Evolutionary conservation across 768 basidiomycete species (phyloP), one percentile per base, ranked within the genome.

Genomic region (Epithele typhae): DNA sequence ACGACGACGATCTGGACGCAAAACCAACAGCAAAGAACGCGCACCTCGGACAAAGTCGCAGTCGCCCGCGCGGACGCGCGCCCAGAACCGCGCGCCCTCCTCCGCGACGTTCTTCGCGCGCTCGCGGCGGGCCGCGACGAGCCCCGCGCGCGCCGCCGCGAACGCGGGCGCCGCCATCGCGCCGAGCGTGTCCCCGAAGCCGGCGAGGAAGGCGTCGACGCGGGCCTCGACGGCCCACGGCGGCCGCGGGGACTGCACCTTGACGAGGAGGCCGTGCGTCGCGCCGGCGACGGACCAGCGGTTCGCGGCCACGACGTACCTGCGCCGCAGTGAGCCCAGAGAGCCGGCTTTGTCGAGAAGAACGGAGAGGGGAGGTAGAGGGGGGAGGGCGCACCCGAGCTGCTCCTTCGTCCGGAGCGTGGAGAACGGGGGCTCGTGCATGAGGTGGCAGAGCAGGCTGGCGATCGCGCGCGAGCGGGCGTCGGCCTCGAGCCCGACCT

Each of bases 321-420:
- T 61, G 17, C 2, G 17, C 3, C 4, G 1, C 21, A 19, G 3
- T 14, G 19, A 40, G 25, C 23, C 17, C 5, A 17, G 11, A 14
- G 34, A 14, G 37, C 38, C 25, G 18, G n/a, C 9, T 19, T 7
- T 6, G 8, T 7, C n/a, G 35, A 8, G 17, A 15, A 30, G 25
- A 5, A 19, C 14, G 18, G 39, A 38, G n/a, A 30, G 4, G 27
- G 24, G 34, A 25, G 19, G 7, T 14, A 23, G 24, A 43, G 4
- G 24, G 14, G 23, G 19, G 36, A 14, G n/a, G 18, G 22, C 54
- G 14, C 36, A 60, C 12, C 78, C 78, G 6, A 81, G 67, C 60
- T 81, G 78, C 54, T 79, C 74, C 59, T 74, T 70, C 0, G 75
- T 78, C 14, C 78, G 66, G 5, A 81, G 62, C n/a, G 65, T 62